A percentile compares a stretch with the other conserved stretches of the same genome.
These are phyloP conservation scores for Populus tomentosa DNA, from an alignment of 441 rosid genomes.

Conservation along the genomic window DNA sequence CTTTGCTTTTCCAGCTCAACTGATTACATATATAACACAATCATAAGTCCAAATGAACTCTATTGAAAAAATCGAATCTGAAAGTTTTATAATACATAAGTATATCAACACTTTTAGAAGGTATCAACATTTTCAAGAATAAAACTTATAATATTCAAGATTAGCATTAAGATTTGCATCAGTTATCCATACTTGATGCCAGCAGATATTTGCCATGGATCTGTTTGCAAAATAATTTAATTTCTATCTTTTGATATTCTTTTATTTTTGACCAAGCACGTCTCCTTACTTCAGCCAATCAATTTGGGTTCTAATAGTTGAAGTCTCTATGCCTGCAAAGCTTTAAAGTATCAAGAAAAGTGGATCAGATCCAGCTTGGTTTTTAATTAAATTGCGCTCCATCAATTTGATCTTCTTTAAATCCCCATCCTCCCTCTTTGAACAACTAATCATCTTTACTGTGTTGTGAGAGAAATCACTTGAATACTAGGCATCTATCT, in stretches of 20 bases:
- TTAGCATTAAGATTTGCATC: not conserved
- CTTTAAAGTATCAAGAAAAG: not conserved
- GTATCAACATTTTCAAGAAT: slow-evolving; percentile 10
- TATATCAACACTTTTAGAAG: not conserved
- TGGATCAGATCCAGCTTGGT: not conserved
- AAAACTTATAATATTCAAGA: not conserved
- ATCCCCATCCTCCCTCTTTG: not conserved
- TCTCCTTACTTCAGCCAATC: not conserved
- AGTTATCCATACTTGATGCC: not conserved
- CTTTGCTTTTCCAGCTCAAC: slow-evolving; percentile 90
- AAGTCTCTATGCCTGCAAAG: not conserved
- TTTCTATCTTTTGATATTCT: not conserved
- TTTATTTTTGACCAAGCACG: not conserved
- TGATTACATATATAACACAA: slow-evolving; percentile 32
- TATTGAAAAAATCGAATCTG: not conserved
- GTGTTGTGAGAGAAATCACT: not conserved
- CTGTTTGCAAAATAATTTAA: not conserved
- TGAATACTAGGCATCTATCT: not conserved
- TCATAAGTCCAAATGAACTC: slow-evolving; percentile 15
- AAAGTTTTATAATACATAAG: not conserved
- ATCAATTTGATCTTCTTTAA: not conserved
- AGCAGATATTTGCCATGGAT: not conserved
- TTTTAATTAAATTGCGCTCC: not conserved
- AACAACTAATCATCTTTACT: not conserved
- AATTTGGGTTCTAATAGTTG: not conserved